These are phyloP conservation scores for Fusarium acutatum DNA, from an alignment of 2,329 filamentous ascomycete genomes.

Conservation along the genomic window DNA sequence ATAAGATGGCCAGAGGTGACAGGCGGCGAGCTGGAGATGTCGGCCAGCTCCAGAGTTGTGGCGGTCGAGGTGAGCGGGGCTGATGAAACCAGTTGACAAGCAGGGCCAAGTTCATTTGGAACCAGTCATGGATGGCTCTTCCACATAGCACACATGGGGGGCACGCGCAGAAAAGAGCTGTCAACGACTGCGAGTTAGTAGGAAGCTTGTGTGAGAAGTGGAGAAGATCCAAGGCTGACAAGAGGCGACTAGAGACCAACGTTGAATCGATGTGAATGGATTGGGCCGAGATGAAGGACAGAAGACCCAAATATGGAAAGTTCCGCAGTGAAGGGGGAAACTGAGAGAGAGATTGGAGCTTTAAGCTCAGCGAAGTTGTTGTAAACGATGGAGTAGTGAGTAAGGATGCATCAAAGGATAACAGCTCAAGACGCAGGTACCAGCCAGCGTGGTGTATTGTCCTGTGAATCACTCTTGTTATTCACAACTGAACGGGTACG, in stretches of 20 bases:
- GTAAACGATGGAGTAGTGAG: neutral
- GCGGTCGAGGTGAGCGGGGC: slow-evolving; percentile 52
- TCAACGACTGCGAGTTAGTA: slow-evolving; percentile 43
- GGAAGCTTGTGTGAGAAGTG: slow-evolving; percentile 14
- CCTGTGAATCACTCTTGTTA: slow-evolving; percentile 4
- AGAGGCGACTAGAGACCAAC: slow-evolving; percentile 1
- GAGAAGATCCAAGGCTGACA: slow-evolving; percentile 24
- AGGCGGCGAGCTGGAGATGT: slow-evolving; percentile 54
- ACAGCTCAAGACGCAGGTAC: slow-evolving; percentile 31
- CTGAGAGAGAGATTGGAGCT: neutral
- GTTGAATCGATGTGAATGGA: slow-evolving; percentile 1
- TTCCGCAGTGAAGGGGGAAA: slow-evolving; percentile 6
- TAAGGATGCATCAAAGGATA: slow-evolving; percentile 6
- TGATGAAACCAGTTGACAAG: slow-evolving; percentile 53
- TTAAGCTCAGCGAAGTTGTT: slow-evolving; percentile 10
- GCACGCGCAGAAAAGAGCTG: slow-evolving; percentile 42
- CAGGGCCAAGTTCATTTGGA: slow-evolving; percentile 57
- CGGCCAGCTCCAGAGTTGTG: slow-evolving; percentile 55
- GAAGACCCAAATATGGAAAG: slow-evolving; percentile 12
- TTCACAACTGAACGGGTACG: slow-evolving; percentile 10
- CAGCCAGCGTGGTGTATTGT: slow-evolving; percentile 22
- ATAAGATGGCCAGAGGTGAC: slow-evolving; percentile 33
- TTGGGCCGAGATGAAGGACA: slow-evolving; percentile 18
- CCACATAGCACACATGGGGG: slow-evolving; percentile 43
- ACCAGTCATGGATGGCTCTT: slow-evolving; percentile 48